Base-by-base conservation (phyloP, 805 yeast species). In the Candida dendrica region DNA sequence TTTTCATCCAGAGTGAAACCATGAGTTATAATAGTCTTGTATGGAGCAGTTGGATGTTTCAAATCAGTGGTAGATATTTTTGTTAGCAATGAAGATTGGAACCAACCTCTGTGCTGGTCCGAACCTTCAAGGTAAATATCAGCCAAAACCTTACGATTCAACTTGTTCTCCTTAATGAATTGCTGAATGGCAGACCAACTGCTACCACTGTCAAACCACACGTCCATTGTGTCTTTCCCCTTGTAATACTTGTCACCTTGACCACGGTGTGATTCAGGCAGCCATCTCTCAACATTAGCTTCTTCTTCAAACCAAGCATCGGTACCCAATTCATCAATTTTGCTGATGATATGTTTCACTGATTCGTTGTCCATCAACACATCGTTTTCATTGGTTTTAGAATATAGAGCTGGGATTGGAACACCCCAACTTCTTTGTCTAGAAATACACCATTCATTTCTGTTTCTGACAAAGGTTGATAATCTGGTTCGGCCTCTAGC, bases 31-130 rank as follows among this genome's bases (percentile, higher is more conserved):
- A 93, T 75, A 19, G 73, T 70, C 45, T 73, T 74, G 61, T 75
- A 93, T 0, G 98, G 98, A 0, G 85, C 78, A 0, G 35, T 43
- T 14, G 63, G 52, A 2, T 37, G 33, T 1, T 52, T 50, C 13
- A 29, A 18, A 20, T 45, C 46, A 6, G 62, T 49, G 7, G 50
- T 62, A 3, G 84, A 84, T 18, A 88, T 74, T 54, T 79, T 84
- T 19, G 95, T 89, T 44, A 93, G 66, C 22, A 93, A 64, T 1
- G 96, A 88, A 27, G 96, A 86, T 65, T 93, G 99, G 60, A 93
- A 93, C 99, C 99, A 93, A 1, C 99, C 99, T 46, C 99, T 75
- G 58, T 93, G 98, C 61, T 93, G 99, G 58, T 93, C 99, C n/a
- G 90, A 78, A 2, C 99, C 99, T 67, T 93, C 99, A 13, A 91